Evolutionary conservation across 495 filamentous ascomycete species (phyloP).

Genomic region (Penicillium angulare): DNA sequence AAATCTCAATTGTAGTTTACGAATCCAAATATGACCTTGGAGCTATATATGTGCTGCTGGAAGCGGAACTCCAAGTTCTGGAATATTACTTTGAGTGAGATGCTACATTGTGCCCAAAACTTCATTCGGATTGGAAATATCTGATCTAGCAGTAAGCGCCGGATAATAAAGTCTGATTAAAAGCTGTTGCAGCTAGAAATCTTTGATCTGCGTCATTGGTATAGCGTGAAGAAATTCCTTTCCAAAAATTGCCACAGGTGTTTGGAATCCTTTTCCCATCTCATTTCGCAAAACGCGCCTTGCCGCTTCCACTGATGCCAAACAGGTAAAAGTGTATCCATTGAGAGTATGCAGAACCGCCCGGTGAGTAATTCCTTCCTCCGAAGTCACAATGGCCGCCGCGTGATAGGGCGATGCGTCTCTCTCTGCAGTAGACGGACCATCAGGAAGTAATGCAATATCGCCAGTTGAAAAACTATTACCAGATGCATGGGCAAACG

Average conservation of each 20-base stretch:
- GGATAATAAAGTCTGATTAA: no score
- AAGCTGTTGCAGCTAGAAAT: no score
- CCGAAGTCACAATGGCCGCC: neutral
- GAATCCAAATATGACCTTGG: neutral
- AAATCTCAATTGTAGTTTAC: neutral
- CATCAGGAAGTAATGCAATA: neutral
- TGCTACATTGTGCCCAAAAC: no score
- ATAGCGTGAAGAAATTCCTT: constrained; percentile 2
- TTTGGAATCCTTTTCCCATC: constrained; percentile 1
- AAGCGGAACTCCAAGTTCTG: no score
- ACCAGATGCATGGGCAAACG: neutral
- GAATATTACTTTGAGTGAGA: no score
- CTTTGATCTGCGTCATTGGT: neutral
- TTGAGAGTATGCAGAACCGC: constrained; percentile 5
- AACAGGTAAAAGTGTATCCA: constrained; percentile 1
- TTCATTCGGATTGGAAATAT: no score
- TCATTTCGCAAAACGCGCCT: constrained; percentile 5
- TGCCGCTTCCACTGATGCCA: constrained; percentile 4
- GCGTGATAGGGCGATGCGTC: constrained; percentile 4
- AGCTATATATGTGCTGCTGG: neutral
- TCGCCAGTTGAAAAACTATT: constrained; percentile 6
- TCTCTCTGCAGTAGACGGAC: neutral
- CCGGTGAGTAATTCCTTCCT: neutral
- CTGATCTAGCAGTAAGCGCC: no score
- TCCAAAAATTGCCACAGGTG: constrained; percentile 2